Evolutionary conservation across 441 rosid genomes (phyloP), one percentile per base, ranked within the genome.

Genomic region (Oxalis stricta): DNA sequence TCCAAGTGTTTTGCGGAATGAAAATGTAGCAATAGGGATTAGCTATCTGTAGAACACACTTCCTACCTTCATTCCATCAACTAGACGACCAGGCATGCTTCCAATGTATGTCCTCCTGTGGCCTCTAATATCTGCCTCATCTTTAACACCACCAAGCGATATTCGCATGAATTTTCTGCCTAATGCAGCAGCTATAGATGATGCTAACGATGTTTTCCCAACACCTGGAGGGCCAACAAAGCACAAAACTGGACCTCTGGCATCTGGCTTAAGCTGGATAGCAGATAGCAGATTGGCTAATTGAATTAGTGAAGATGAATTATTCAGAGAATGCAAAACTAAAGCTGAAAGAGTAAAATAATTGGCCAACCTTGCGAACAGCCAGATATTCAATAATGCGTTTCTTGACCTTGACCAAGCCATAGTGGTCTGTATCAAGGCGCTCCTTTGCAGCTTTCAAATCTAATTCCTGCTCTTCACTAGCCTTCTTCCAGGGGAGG

Each of bases 171-270:
- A 92, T 64, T 84, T 84, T 71, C 95, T 77, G 33, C 96, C 96
- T 69, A 91, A 64, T 33, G 99, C 86, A 55, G 79, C 71, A 44
- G 99, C 91, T 63, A 91, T 84, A 10, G 96, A 91, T 36, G 95
- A 81, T 54, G 96, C 99, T 61, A 91, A 64, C 52, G 99, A 84
- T 58, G 99, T 91, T 71, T 91, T 91, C 30, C 99, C 96, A 61
- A 91, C 96, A 57, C 96, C 99, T 45, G 99, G 99, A 41, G 99
- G 96, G 47, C 99, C 99, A 72, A 91, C 96, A 52, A 86, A 91
- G 60, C 99, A 91, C 71, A 91, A 63, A 22, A 91, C 82, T 15
- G 99, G 95, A 47, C 99, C 96, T 61, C 95, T 71, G 16, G 96
- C 96, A 77, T 91, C 96, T 51, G 99, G 99, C 61, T 84, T 86